Evolutionary conservation across 2,329 filamentous ascomycete genomes (phyloP), one percentile per base, ranked within the genome.

Genomic region (Apiospora marii): DNA sequence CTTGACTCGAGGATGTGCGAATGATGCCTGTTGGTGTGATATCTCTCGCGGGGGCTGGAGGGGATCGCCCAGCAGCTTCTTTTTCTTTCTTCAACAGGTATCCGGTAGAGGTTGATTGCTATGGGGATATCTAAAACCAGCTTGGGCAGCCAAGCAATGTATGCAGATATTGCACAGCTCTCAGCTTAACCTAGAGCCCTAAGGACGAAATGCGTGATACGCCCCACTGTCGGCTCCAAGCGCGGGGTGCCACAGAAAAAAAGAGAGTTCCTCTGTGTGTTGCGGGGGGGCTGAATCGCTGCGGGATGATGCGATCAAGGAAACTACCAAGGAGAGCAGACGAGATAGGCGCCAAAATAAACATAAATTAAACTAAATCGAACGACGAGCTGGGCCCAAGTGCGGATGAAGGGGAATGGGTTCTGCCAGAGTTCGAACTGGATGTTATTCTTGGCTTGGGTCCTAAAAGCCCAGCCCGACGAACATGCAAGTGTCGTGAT

Each of bases 141-240:
- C 22, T 64, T 16, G 30, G 19, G 58, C 58, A 64, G 58, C 34
- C 41, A 41, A 41, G 37, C 10, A 41, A 41, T 41, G 37, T 41
- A 41, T 41, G 37, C 37, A 41, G 37, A 64, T 64, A 64, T n/a
- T 30, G 51, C 27, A 30, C 30, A 34, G 53, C 53, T 64, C 34
- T n/a, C 34, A 49, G 22, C 30, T 64, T 30, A 58, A 27, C 24
- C 41, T 41, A 64, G 34, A 64, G 22, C 58, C 58, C 58, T 64
- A 64, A 64, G 58, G n/a, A 41, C 30, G 37, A 41, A 41, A 41
- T 64, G 58, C 58, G 58, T 64, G 58, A 64, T 64, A 30, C 58
- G 58, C 58, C 58, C 58, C 58, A 64, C 58, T 14, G 34, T 41
- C 58, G 19, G 58, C n/a, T 64, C 58, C 58, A 64, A 64, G 58